Evolutionary conservation across 805 yeast genomes (phyloP).

Genomic region (Wickerhamomyces strasburgensis): DNA sequence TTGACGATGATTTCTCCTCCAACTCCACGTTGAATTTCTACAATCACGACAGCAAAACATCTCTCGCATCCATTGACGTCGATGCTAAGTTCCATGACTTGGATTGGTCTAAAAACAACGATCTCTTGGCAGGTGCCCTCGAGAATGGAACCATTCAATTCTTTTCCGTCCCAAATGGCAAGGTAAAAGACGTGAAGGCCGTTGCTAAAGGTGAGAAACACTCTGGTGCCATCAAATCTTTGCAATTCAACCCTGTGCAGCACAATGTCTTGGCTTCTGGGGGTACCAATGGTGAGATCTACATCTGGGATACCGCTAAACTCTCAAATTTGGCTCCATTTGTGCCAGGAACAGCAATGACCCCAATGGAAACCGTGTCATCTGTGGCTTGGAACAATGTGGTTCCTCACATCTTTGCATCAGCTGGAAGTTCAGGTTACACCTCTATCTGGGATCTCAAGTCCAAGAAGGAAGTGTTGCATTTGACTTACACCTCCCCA

Average conservation of each 20-base stretch:
- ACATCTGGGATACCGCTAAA: constrained; percentile 81
- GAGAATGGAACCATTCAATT: constrained; percentile 78
- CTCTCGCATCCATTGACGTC: constrained; percentile 41
- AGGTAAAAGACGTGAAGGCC: constrained; percentile 41
- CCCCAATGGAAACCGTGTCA: constrained; percentile 76
- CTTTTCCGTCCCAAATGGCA: constrained; percentile 59
- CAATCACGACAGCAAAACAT: constrained; percentile 44
- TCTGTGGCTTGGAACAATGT: constrained; percentile 86
- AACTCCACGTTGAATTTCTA: constrained; percentile 75
- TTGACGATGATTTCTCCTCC: constrained; percentile 81
- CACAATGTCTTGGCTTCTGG: constrained; percentile 75
- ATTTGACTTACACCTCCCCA: constrained; percentile 61
- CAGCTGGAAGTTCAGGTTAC: constrained; percentile 80
- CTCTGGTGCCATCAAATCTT: constrained; percentile 61
- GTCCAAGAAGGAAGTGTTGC: constrained; percentile 82
- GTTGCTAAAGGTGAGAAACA: constrained; percentile 55
- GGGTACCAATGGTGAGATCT: constrained; percentile 84
- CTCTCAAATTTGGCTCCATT: constrained; percentile 43
- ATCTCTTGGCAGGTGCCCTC: constrained; percentile 81
- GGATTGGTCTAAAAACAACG: constrained; percentile 70
- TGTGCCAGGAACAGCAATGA: constrained; percentile 72
- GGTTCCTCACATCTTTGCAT: constrained; percentile 81
- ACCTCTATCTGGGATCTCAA: constrained; percentile 94
- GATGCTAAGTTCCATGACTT: constrained; percentile 70
- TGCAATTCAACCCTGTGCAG: constrained; percentile 75